Evolutionary conservation across 371 early-diverging fungal species (phyloP).

Genomic region (Rhizopus delemar): DNA sequence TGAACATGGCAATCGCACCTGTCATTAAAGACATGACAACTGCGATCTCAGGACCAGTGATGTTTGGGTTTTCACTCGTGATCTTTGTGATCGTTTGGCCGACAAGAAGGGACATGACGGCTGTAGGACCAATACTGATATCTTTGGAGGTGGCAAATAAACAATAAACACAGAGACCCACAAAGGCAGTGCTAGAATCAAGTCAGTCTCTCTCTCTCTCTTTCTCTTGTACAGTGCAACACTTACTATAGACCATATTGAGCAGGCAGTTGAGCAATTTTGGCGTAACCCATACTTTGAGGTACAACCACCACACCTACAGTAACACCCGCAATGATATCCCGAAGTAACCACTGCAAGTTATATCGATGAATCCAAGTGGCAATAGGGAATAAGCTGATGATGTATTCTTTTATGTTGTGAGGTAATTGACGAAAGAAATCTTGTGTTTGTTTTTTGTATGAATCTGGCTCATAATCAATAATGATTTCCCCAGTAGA

Average conservation of each 20-base stretch:
- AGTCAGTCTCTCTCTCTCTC: not conserved
- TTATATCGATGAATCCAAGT: slow-evolving; percentile 79
- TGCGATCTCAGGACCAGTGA: slow-evolving; percentile 53
- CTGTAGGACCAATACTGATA: slow-evolving; percentile 87
- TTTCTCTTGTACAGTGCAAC: not conserved
- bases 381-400: slow-evolving; percentile 63
- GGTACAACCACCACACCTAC: slow-evolving; percentile 87
- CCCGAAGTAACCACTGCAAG: slow-evolving; percentile 76
- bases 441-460: slow-evolving; percentile 29
- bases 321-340: slow-evolving; percentile 85
- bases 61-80: slow-evolving; percentile 30
- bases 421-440: slow-evolving; percentile 33
- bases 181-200: slow-evolving; percentile 53
- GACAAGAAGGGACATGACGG: slow-evolving; percentile 80
- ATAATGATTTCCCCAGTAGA: slow-evolving; percentile 29
- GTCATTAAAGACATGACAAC: slow-evolving; percentile 60
- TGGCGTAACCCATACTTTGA: slow-evolving; percentile 85
- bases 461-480: slow-evolving; percentile 41
- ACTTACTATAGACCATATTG: slow-evolving; percentile 87
- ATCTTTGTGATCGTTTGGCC: slow-evolving; percentile 66
- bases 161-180: slow-evolving; percentile 78
- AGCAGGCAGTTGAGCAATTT: slow-evolving; percentile 77
- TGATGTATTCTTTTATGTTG: slow-evolving; percentile 32
- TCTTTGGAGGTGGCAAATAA: slow-evolving; percentile 86
- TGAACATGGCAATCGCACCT: slow-evolving; percentile 62